Evolutionary conservation across 2,329 filamentous ascomycete genomes (phyloP).

Genomic region (Lachnellula occidentalis): DNA sequence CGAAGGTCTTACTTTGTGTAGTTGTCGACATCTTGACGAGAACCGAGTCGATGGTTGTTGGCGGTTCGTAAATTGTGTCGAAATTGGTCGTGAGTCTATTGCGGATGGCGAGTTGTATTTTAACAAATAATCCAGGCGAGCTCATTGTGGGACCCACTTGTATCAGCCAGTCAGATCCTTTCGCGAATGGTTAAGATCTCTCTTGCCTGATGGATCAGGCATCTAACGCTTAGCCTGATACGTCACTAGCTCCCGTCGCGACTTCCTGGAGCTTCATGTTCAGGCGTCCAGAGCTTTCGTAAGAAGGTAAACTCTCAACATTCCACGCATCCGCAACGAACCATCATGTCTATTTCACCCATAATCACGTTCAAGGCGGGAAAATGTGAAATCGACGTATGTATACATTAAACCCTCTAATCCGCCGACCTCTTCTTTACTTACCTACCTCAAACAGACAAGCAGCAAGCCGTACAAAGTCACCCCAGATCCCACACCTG

Average conservation of each 20-base stretch:
- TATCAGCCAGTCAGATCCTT: too few relatives aligned
- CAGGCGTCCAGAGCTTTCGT: constrained; percentile 12
- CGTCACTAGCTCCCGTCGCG: constrained; percentile 2
- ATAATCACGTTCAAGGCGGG: constrained; percentile 97
- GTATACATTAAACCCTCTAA: constrained; percentile 33
- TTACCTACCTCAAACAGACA: constrained; percentile 33
- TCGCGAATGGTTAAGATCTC: too few relatives aligned
- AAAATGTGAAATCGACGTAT: constrained; percentile 76
- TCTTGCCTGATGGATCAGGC: too few relatives aligned
- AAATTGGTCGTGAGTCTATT: constrained; percentile 9
- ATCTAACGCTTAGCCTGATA: too few relatives aligned
- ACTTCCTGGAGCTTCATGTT: neutral
- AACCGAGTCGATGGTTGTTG: constrained; percentile 26
- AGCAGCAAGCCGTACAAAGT: constrained; percentile 63
- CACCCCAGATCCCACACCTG: constrained; percentile 64
- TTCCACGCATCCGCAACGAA: constrained; percentile 10
- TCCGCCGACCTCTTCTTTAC: neutral
- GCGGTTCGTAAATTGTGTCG: constrained; percentile 26
- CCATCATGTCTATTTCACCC: constrained; percentile 72
- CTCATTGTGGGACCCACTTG: constrained; percentile 1
- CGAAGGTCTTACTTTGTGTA: constrained; percentile 78
- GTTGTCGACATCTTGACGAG: constrained; percentile 60
- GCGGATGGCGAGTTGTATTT: too few relatives aligned
- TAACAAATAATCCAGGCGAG: too few relatives aligned
- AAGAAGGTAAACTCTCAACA: constrained; percentile 3